These are phyloP conservation scores for Reutealis trisperma DNA, from an alignment of 345 rosid species.

Conservation along the genomic window DNA sequence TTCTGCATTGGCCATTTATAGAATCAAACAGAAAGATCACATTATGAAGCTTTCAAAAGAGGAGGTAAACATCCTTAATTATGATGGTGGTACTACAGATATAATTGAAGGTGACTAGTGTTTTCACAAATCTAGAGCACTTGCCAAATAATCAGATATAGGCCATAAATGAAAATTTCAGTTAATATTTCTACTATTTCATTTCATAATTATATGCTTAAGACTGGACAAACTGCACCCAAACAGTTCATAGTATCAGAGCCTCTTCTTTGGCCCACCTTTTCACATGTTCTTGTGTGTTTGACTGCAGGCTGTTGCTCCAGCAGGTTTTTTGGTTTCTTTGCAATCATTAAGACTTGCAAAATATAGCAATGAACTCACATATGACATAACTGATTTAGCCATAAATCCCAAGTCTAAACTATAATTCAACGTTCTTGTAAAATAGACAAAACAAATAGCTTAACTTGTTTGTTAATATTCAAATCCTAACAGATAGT, in stretches of 20 bases:
- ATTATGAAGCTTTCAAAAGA: not conserved
- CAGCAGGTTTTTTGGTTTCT: not conserved
- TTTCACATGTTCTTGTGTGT: not conserved
- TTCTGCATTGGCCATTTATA: not conserved
- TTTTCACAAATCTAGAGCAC: not conserved
- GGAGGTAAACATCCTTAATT: not conserved
- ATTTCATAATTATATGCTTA: not conserved
- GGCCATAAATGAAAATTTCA: not conserved
- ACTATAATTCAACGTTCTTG: not conserved
- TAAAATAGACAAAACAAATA: not conserved
- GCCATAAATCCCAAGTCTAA: constrained; percentile 1
- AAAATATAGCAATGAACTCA: not conserved
- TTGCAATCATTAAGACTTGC: not conserved
- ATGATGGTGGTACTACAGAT: not conserved
- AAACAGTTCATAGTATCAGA: not conserved
- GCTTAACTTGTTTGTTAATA: not conserved
- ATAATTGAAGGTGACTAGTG: not conserved
- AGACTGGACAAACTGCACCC: not conserved
- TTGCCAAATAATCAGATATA: not conserved
- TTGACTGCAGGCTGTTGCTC: not conserved
- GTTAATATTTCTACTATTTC: no score
- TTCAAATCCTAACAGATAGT: not conserved
- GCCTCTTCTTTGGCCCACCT: no score
- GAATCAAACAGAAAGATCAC: not conserved
- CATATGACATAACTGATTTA: not conserved